Evolutionary conservation across 176 grass and related monocot genomes (phyloP), one percentile per base, ranked within the genome.

Genomic region (Musa beccarii): DNA sequence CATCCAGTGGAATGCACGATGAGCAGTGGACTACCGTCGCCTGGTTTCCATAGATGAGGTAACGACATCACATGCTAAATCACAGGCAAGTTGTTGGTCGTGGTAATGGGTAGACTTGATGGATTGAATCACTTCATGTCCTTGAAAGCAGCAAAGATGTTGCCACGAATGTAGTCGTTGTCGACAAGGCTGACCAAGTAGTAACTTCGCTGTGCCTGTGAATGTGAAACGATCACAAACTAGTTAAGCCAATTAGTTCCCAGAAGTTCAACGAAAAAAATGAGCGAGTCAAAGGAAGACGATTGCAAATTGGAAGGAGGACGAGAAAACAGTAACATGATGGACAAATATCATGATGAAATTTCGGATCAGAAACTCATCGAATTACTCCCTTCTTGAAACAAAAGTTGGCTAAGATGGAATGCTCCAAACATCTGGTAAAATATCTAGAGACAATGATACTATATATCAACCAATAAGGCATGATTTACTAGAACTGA

Each of bases 121-220:
- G 51, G 56, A 56, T 56, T 16, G 24, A 15, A 56, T 52, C 17
- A 72, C 56, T 73, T 91, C 76, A 92, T 89, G 19, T 81, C 80
- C 66, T 85, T 79, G 82, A 92, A 96, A 68, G 65, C 81, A 34
- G 85, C 86, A 80, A 96, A 96, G 43, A 96, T 71, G 51, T 96
- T 77, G 17, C 92, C 89, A 11, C 81, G 62, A 81, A 96, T 51
- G 49, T 92, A 96, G 70, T 96, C 86, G 43, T 96, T 96, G 84
- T 92, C 92, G 1, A 96, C 92, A 10, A 96, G 83, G 68, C 92
- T 92, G 29, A 96, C 89, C 66, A 92, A 79, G 34, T 74, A 89
- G 79, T 89, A 79, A 76, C 66, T 92, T 63, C 83, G 73, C 78
- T 92, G 81, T 34, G 87, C 86, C 92, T 96, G 81, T 75, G 74